phyloP scores from a whole-genome alignment of 768 basidiomycete genomes.

The Tubosaeta sp. region DNA sequence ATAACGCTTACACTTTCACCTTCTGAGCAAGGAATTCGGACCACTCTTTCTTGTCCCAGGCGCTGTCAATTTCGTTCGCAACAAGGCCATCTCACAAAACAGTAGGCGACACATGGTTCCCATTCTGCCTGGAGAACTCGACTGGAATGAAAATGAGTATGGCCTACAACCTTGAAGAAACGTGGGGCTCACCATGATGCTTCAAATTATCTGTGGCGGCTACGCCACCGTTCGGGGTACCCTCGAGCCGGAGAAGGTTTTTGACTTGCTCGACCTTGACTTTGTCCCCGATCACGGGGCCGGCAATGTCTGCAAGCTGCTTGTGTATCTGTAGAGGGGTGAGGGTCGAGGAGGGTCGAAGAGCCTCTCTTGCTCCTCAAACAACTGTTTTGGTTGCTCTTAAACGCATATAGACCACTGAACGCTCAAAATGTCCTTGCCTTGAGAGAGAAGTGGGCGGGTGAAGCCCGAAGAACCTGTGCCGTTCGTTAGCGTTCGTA shows the following conservation, averaged over 20 bases:
- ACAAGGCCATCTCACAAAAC: slow-evolving; percentile 73
- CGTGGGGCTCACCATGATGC: slow-evolving; percentile 63
- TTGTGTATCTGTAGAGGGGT: slow-evolving; percentile 72
- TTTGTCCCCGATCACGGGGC: slow-evolving; percentile 12
- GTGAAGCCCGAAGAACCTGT: slow-evolving; percentile 67
- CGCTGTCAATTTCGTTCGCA: slow-evolving; percentile 69
- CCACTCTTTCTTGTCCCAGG: slow-evolving; percentile 84
- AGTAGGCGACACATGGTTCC: slow-evolving; percentile 88
- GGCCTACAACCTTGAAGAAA: neutral
- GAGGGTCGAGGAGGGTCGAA: slow-evolving; percentile 63
- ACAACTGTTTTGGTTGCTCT: slow-evolving; percentile 47
- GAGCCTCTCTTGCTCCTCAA: slow-evolving; percentile 71
- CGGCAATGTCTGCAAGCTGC: slow-evolving; percentile 47
- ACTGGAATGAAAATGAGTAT: slow-evolving; percentile 41
- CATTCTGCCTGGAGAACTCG: slow-evolving; percentile 88
- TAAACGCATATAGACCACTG: neutral
- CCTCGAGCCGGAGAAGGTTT: slow-evolving; percentile 59
- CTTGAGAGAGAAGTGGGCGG: slow-evolving; percentile 65
- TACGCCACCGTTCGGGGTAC: slow-evolving; percentile 72
- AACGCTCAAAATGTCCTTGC: slow-evolving; percentile 35
- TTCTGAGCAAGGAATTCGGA: slow-evolving; percentile 62
- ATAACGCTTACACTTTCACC: slow-evolving; percentile 35
- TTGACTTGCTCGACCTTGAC: slow-evolving; percentile 49
- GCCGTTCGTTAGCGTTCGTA: neutral
- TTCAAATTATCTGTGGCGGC: slow-evolving; percentile 83